Percentiles rank a stretch among this genome's conserved stretches.
Evolutionary conservation across 2,329 filamentous ascomycete genomes (phyloP).

Genomic region (Trichoderma arundinaceum): DNA sequence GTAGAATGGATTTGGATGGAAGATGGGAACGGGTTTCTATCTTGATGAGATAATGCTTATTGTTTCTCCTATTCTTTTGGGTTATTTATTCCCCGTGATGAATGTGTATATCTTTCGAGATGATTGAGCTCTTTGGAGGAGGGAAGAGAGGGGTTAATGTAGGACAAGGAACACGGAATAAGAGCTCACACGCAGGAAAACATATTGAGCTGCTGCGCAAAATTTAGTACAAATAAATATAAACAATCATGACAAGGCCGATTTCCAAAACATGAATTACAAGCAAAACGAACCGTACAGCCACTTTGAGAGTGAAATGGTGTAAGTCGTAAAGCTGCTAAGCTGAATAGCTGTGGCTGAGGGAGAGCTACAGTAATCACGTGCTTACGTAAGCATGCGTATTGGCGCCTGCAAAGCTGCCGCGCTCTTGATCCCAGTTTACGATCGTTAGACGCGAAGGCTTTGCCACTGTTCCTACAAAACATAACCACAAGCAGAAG

Average conservation of each 20-base stretch:
- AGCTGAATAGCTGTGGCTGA: not conserved
- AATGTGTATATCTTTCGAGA: not conserved
- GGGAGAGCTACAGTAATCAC: not conserved
- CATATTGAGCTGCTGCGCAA: not conserved
- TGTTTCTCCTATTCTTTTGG: not conserved
- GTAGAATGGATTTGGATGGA: constrained; percentile 23
- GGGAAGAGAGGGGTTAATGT: not conserved
- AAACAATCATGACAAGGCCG: not conserved
- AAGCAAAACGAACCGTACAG: not conserved
- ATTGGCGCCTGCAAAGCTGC: not conserved
- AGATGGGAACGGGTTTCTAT: not conserved
- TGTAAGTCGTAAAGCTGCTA: not conserved
- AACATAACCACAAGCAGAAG: not conserved
- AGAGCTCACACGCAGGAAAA: not conserved
- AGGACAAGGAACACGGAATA: not conserved
- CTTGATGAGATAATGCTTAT: not conserved
- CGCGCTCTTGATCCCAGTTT: not conserved
- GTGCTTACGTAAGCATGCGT: not conserved
- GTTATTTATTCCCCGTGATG: not conserved
- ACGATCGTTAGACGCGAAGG: not conserved
- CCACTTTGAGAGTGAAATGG: no score
- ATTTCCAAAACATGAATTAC: not conserved
- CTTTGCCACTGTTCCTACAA: not conserved
- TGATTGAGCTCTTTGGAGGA: no score
- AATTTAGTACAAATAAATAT: not conserved